These are phyloP conservation scores for Eucalyptus tenuipes DNA, from an alignment of 345 rosid species.

Conservation along the genomic window DNA sequence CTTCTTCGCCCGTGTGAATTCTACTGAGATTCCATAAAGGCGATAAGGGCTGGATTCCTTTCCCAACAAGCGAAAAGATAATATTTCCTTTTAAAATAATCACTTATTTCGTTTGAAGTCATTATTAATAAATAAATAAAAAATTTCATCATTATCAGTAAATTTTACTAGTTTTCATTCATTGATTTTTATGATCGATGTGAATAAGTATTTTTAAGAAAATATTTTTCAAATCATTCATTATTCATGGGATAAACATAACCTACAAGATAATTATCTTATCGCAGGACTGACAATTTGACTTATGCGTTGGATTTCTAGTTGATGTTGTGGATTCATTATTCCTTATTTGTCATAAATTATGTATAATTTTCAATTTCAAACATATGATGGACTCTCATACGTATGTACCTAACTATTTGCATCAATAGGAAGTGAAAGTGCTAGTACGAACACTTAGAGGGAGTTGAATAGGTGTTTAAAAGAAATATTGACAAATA, in stretches of 20 bases:
- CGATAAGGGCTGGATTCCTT: too few relatives aligned
- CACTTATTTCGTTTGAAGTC: too few relatives aligned
- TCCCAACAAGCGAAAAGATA: too few relatives aligned
- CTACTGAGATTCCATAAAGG: neutral
- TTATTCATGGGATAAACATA: fast-evolving
- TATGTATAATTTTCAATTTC: neutral
- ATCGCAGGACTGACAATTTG: neutral
- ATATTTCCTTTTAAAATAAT: too few relatives aligned
- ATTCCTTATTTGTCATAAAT: neutral
- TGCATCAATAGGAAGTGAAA: neutral
- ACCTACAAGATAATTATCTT: fast-evolving
- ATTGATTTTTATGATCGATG: too few relatives aligned
- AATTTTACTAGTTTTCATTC: neutral
- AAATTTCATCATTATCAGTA: neutral
- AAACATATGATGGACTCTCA: neutral
- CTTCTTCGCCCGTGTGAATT: neutral
- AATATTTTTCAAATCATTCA: too few relatives aligned
- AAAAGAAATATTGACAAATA: too few relatives aligned
- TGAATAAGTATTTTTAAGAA: fast-evolving
- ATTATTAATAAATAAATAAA: too few relatives aligned
- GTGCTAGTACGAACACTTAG: too few relatives aligned
- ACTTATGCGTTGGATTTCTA: neutral
- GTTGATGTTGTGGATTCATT: neutral
- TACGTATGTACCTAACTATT: neutral
- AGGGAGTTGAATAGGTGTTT: too few relatives aligned